Conservation (phyloP, 441 rosid genomes). For the Isatis lusitanica region DNA sequence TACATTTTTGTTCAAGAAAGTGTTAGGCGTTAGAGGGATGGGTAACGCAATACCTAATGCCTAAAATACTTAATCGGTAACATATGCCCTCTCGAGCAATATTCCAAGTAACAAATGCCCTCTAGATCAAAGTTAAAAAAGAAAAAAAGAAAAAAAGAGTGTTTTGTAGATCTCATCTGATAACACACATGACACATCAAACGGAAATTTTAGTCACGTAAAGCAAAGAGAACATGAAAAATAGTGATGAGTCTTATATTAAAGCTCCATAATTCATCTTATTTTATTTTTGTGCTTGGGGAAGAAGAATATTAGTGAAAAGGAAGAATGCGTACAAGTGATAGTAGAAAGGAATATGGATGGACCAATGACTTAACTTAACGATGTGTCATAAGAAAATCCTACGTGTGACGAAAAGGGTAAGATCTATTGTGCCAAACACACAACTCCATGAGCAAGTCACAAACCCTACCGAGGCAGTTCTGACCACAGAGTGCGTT, state of each 20-base stretch:
- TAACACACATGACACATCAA: too few species aligned
- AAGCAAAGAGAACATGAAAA: too few species aligned
- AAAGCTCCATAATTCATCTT: not conserved
- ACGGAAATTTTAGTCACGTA: too few species aligned
- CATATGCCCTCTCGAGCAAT: too few species aligned
- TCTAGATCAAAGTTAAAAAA: too few species aligned
- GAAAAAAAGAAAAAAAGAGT: too few species aligned
- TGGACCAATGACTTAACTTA: not conserved
- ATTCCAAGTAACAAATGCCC: too few species aligned
- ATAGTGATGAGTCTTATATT: not conserved
- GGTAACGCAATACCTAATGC: too few species aligned
- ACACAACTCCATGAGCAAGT: constrained; percentile 19
- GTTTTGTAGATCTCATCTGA: too few species aligned
- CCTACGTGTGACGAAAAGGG: constrained; percentile 25
- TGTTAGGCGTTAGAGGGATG: too few species aligned
- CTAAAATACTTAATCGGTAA: too few species aligned
- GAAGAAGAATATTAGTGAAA: constrained; percentile 2
- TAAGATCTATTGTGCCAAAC: constrained; percentile 3
- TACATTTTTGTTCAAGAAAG: too few species aligned
- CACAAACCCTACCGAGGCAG: constrained; percentile 11
- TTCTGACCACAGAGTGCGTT: constrained; percentile 10
- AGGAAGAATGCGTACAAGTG: not conserved
- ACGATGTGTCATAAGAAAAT: constrained; percentile 27
- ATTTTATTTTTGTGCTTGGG: not conserved
- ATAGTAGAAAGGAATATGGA: constrained; percentile 2